Evolutionary conservation across 768 basidiomycete species (phyloP), one percentile per base, ranked within the genome.

Genomic region (Dacryopinax primogenitus): DNA sequence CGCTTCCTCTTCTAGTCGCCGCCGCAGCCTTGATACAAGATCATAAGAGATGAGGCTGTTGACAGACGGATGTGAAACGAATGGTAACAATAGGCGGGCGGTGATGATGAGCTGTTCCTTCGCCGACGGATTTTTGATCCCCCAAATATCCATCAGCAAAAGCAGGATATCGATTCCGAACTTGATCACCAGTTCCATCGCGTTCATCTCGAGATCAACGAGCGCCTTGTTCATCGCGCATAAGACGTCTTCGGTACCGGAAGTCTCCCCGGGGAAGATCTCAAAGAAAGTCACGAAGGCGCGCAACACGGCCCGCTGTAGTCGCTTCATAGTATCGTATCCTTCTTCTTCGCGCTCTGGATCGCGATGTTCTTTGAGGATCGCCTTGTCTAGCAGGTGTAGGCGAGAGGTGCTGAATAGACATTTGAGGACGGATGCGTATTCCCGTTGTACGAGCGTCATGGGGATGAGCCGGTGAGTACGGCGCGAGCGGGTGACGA

Each of bases 31-130:
- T 76, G 72, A 44, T 88, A 73, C 15, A 80, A 80, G 26, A 23
- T 79, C 79, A 16, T 73, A 76, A 72, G 79, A 79, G 62, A 80
- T 75, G 62, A 78, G 76, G 33, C 71, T 69, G 13, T 72, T 67
- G n/a, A 73, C 65, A 11, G 70, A 71, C 18, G 41, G 44, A 62
- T 21, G 76, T 0, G 80, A 80, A 62, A 88, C 74, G 72, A 86
- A 92, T 0, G 89, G 89, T 44, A 94, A 82, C 2, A 96, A 77
- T 15, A 80, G 77, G 18, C 83, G 82, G 21, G 96, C 75, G 26
- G 90, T 79, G n/a, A 86, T 80, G 32, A 93, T 77, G 18, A 97
- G 77, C 45, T 84, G 82, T 73, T 94, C 92, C 72, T 93, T 92
- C 69, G 88, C 76, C 7, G 78, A 73, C 66, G 82, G 85, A 73